Evolutionary conservation across 805 yeast species (phyloP), one percentile per base, ranked within the genome.

Genomic region (Grigorovia humatica): DNA sequence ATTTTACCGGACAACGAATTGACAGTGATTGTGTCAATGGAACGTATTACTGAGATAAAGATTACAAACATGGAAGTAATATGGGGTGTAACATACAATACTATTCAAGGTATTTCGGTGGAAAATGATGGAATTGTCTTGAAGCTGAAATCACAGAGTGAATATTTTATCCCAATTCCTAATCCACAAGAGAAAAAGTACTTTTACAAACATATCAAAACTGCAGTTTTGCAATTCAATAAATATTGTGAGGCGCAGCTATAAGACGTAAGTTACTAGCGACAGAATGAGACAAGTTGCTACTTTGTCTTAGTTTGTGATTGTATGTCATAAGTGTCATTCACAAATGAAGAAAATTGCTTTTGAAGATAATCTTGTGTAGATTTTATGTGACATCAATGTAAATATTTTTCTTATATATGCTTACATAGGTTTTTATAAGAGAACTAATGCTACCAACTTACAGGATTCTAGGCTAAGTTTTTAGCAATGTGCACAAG

Each of bases 191-290:
- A 83, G 53, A 74, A 90, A 55, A 73, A 73, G 53, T 82, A 79
- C 62, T 68, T 91, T 51, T 89, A 88, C 72, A 76, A 73, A 55
- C 78, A 78, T 61, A 85, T 93, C 59, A 84, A 82, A 3, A 69
- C 83, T 54, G 96, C 96, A 1, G 98, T 88, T 17, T 78, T 75
- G 20, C 87, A 83, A 60, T 89, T 75, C 70, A 91, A 90, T 62
- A 81, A 82, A 67, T 76, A 72, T 50, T 81, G 85, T 57, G 83
- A 80, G 60, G 82, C 81, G 17, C 42, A 38, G 15, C 17, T 38
- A 8, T 38, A 38, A 32, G n/a, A n/a, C n/a, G n/a, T n/a, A n/a
- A n/a, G n/a, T n/a, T n/a, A n/a, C n/a, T n/a, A n/a, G n/a, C n/a
- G n/a, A n/a, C n/a, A n/a, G n/a, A n/a, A n/a, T n/a, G n/a, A n/a